Percentiles rank a stretch among this genome's conserved stretches.
phyloP scores from a whole-genome alignment of 2,329 filamentous ascomycete genomes.

The Fusarium tanahbumbuense region DNA sequence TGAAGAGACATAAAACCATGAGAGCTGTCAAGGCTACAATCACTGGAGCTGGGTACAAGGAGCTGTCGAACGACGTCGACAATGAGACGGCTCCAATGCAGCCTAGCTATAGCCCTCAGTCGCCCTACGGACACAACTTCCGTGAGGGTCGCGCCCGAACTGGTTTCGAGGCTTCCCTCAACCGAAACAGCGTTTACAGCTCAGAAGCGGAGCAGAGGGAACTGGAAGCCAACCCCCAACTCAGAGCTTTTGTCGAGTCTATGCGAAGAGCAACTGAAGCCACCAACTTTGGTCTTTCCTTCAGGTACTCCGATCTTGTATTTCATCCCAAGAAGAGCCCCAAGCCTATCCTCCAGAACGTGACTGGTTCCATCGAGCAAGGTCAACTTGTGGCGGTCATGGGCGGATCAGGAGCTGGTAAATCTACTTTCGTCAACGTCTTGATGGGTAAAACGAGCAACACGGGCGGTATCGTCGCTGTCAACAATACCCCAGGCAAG shows the following conservation, averaged over 20 bases:
- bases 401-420: conserved; percentile 69
- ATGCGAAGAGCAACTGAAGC: conserved; percentile 64
- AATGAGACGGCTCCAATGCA: conserved; percentile 53
- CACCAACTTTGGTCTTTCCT: conserved; percentile 63
- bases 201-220: conserved; percentile 29
- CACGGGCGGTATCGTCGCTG: conserved; percentile 62
- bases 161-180: conserved; percentile 54
- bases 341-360: conserved; percentile 62
- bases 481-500: conserved; percentile 63
- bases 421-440: conserved; percentile 69
- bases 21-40: conserved; percentile 47
- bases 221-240: conserved; percentile 48
- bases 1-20: conserved; percentile 43
- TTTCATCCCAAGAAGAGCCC: conserved; percentile 60
- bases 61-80: conserved; percentile 49
- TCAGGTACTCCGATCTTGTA: conserved; percentile 62
- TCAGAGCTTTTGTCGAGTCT: conserved; percentile 63
- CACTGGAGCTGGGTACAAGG: conserved; percentile 49
- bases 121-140: conserved; percentile 26
- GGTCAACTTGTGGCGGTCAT: conserved; percentile 69
- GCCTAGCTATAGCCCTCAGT: conserved; percentile 43
- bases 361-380: conserved; percentile 65
- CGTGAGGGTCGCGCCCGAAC: conserved; percentile 39
- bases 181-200: conserved; percentile 48
- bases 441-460: conserved; percentile 69